Evolutionary conservation across 2,329 filamentous ascomycete species (phyloP).

Genomic region (Corinectria fuckeliana): DNA sequence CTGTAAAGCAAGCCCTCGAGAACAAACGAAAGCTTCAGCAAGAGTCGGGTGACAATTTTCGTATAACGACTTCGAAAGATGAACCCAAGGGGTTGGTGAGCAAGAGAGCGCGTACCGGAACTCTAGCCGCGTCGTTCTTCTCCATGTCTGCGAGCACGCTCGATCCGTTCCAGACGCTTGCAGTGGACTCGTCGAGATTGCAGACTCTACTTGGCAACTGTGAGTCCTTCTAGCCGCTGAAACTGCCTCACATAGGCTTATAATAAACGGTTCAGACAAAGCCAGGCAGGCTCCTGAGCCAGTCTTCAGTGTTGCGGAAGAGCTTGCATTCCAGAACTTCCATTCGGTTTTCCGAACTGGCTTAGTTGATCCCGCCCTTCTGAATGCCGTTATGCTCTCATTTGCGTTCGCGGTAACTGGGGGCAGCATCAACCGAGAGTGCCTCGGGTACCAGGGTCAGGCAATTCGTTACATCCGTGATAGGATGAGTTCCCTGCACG

Average conservation of each 20-base stretch:
- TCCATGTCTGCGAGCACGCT: neutral
- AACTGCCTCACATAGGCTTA: neutral
- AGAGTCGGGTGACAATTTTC: slow-evolving; percentile 18
- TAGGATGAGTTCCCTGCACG: slow-evolving; percentile 39
- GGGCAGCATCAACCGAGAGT: slow-evolving; percentile 40
- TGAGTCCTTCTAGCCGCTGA: neutral
- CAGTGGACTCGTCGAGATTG: slow-evolving; percentile 11
- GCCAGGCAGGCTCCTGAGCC: slow-evolving; percentile 40
- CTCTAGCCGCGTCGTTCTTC: fast-evolving
- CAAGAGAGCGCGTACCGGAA: neutral
- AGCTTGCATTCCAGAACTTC: slow-evolving; percentile 48
- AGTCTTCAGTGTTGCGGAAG: slow-evolving; percentile 46
- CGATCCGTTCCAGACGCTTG: slow-evolving; percentile 26
- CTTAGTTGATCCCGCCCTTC: slow-evolving; percentile 44
- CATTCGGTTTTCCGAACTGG: slow-evolving; percentile 43
- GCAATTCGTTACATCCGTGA: slow-evolving; percentile 43
- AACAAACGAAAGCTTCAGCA: slow-evolving; percentile 24
- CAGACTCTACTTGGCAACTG: slow-evolving; percentile 16
- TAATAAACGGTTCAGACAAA: slow-evolving; percentile 20
- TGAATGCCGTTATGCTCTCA: slow-evolving; percentile 49
- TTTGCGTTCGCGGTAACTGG: slow-evolving; percentile 41
- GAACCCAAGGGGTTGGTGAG: fast-evolving
- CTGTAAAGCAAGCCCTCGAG: slow-evolving; percentile 18
- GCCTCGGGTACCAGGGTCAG: slow-evolving; percentile 44
- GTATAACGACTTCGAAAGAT: neutral